Conservation (phyloP, 345 rosid species). For the Noccaea caerulescens region DNA sequence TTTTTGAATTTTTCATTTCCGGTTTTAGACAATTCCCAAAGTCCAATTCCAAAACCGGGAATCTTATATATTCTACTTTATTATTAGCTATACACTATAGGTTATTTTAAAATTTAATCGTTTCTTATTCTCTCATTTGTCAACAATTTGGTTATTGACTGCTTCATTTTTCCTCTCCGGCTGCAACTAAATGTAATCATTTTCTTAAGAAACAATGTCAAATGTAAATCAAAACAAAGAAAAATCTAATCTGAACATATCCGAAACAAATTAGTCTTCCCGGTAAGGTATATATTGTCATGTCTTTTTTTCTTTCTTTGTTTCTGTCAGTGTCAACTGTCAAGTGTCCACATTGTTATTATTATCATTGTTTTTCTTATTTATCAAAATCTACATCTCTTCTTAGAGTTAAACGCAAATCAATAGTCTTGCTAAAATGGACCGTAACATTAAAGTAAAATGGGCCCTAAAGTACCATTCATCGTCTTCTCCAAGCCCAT, state of each 20-base stretch:
- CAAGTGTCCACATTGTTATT: background rate
- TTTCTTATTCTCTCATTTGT: constrained; percentile 8
- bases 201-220: background rate
- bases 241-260: background rate
- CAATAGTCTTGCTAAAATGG: constrained; percentile 2
- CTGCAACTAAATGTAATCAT: background rate
- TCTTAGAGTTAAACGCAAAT: background rate
- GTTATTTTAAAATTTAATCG: background rate
- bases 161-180: constrained; percentile 8
- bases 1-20: constrained; percentile 25
- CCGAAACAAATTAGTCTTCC: background rate
- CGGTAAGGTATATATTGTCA: background rate
- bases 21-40: constrained; percentile 20
- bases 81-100: background rate
- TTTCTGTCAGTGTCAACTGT: background rate
- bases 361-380: background rate
- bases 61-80: constrained; percentile 9
- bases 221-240: background rate
- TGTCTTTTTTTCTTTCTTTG: background rate
- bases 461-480: background rate
- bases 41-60: constrained; percentile 13
- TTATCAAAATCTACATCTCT: background rate
- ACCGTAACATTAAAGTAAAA: background rate
- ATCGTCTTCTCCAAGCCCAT: constrained; percentile 10
- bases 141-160: constrained; percentile 2